Evolutionary conservation across 495 filamentous ascomycete genomes (phyloP).

Genomic region (Talaromyces ruber): DNA sequence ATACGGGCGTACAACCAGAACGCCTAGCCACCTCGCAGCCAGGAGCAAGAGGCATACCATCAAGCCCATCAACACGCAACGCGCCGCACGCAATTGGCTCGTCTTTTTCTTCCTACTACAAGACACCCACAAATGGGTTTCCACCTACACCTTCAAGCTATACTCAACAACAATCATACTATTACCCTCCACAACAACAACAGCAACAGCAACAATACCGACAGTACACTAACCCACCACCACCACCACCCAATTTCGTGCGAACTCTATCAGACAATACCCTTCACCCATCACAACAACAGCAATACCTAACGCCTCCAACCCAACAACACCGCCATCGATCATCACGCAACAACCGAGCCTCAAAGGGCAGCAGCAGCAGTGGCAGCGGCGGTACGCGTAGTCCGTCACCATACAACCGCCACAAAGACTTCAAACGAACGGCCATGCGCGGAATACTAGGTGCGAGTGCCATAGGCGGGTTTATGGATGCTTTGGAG

Average conservation of each 20-base stretch:
- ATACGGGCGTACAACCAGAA: neutral
- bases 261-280: conserved; percentile 9
- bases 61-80: neutral
- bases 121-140: neutral
- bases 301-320: conserved; percentile 6
- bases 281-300: neutral
- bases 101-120: conserved; percentile 5
- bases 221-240: conserved; percentile 12
- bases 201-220: conserved; percentile 9
- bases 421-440: conserved; percentile 13
- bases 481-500: conserved; percentile 35
- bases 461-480: conserved; percentile 34
- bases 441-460: conserved; percentile 30
- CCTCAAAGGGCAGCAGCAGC: conserved; percentile 15
- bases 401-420: neutral
- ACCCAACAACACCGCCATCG: conserved; percentile 13
- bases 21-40: conserved; percentile 7
- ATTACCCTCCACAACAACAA: conserved; percentile 13
- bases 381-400: conserved; percentile 8
- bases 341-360: conserved; percentile 11
- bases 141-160: neutral
- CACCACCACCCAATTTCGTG: conserved; percentile 10
- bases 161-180: conserved; percentile 4
- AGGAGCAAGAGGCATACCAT: conserved; percentile 5
- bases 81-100: conserved; percentile 7